phyloP scores from a whole-genome alignment of 2,329 filamentous ascomycete species.

The Alternaria longipes region DNA sequence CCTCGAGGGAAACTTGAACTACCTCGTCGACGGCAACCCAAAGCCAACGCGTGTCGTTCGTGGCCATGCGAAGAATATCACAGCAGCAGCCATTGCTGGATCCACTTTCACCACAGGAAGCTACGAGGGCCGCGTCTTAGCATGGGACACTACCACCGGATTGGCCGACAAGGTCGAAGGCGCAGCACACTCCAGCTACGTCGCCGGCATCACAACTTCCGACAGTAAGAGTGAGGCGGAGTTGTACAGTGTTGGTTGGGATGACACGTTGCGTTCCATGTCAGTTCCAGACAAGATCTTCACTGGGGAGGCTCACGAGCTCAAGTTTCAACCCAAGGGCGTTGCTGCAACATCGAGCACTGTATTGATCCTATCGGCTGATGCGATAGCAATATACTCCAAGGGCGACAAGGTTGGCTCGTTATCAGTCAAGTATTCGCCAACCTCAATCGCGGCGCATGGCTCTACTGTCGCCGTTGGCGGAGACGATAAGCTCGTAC shows the following conservation, averaged over 20 bases:
- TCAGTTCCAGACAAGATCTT: slow-evolving; percentile 80
- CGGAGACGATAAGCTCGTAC: slow-evolving; percentile 75
- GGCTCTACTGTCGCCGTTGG: slow-evolving; percentile 78
- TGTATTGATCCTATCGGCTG: slow-evolving; percentile 62
- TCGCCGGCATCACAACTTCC: slow-evolving; percentile 74
- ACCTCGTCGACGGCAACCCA: slow-evolving; percentile 76
- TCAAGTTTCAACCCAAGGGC: slow-evolving; percentile 83
- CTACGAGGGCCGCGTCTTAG: slow-evolving; percentile 86
- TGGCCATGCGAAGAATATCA: slow-evolving; percentile 92
- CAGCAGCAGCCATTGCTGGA: slow-evolving; percentile 70
- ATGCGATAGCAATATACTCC: slow-evolving; percentile 68
- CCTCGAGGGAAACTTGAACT: slow-evolving; percentile 88
- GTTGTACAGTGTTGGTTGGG: slow-evolving; percentile 92
- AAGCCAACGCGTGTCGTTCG: slow-evolving; percentile 77
- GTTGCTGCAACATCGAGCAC: slow-evolving; percentile 66
- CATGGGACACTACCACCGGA: slow-evolving; percentile 81
- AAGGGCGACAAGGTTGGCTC: slow-evolving; percentile 68
- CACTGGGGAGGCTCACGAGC: slow-evolving; percentile 71
- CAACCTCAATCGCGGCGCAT: slow-evolving; percentile 76
- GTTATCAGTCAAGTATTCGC: slow-evolving; percentile 68
- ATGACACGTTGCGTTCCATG: slow-evolving; percentile 84
- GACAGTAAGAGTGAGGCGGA: slow-evolving; percentile 51
- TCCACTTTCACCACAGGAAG: slow-evolving; percentile 86
- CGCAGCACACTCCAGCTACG: slow-evolving; percentile 83
- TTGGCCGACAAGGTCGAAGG: slow-evolving; percentile 77